Percentiles rank a stretch among this genome's conserved stretches.
Conservation (phyloP, 345 rosid genomes). For the Eucalyptus shirleyi region DNA sequence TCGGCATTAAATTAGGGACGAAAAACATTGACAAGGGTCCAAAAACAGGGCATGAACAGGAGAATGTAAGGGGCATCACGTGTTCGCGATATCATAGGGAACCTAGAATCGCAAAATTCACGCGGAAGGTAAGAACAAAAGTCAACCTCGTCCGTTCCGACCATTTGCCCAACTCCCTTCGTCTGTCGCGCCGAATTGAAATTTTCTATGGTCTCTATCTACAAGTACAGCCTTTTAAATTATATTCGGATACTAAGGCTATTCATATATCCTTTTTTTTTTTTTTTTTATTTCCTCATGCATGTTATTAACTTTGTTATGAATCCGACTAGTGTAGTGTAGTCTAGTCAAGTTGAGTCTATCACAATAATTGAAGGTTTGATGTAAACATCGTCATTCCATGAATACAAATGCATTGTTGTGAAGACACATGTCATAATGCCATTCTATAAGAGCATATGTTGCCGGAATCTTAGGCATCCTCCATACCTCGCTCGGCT, state of each 20-base stretch:
- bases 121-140: not conserved
- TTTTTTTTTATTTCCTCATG: not conserved
- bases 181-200: not conserved
- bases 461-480: not conserved
- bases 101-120: no score
- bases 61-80: not conserved
- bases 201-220: not conserved
- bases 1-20: not conserved
- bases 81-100: not conserved
- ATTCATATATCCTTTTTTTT: not conserved
- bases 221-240: not conserved
- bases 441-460: accelerated
- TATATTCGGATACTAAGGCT: not conserved
- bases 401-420: not conserved
- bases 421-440: accelerated
- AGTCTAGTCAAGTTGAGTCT: accelerated
- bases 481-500: not conserved
- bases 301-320: not conserved
- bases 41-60: not conserved
- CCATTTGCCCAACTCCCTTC: not conserved
- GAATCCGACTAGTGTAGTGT: not conserved
- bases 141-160: not conserved
- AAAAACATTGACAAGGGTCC: not conserved
- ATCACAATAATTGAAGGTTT: accelerated
- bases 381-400: accelerated